Base-by-base conservation (phyloP, 768 basidiomycete genomes). In the Porphyrellus cyaneotinctus region DNA sequence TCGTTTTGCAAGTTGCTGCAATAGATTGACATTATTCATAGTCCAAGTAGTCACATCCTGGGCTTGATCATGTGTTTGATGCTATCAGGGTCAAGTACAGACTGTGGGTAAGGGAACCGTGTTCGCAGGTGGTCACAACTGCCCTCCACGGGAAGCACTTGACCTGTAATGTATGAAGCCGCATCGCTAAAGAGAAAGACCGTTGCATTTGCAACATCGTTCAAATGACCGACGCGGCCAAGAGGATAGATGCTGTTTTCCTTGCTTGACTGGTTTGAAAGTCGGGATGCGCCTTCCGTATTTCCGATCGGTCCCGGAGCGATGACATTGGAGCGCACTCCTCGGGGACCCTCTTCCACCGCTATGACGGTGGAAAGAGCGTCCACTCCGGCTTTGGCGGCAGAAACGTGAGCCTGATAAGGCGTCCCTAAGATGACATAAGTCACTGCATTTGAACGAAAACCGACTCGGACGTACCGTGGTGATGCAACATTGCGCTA, bases 341-440 rank as follows among this genome's bases (percentile, higher is more conserved):
- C 95, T 60, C 83, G 80, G 5, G 95, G 95, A 1, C 95, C 95
- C 72, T 95, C 94, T 72, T 98, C 95, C 13, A 95, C 81, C 2
- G 95, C 93, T 24, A 97, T 71, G 3, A 91, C 93, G 2, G 79
- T 77, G 49, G 89, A 91, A 6, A 94, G 75, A 0, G 94, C 92
- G 65, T 99, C 95, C 32, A 98, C 83, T 17, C 80, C 95, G 0
- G 95, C 94, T 70, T 98, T 99, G 22, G 95, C 95, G 10, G 94
- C 91, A 13, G 91, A 91, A 13, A 95, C 92, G 63, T 97, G 95
- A 9, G 83, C 91, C 71, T 97, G 95, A 68, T 84, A 91, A 0
- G 91, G 88, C 9, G 84, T 83, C 12, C 76, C 91, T 89, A 61
- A 11, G 30, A 44, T 36, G 22, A 43, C 49, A 48, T 57, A 11